These are phyloP conservation scores for Castanospermum australe DNA, from an alignment of 306 rosid species.

Conservation along the genomic window DNA sequence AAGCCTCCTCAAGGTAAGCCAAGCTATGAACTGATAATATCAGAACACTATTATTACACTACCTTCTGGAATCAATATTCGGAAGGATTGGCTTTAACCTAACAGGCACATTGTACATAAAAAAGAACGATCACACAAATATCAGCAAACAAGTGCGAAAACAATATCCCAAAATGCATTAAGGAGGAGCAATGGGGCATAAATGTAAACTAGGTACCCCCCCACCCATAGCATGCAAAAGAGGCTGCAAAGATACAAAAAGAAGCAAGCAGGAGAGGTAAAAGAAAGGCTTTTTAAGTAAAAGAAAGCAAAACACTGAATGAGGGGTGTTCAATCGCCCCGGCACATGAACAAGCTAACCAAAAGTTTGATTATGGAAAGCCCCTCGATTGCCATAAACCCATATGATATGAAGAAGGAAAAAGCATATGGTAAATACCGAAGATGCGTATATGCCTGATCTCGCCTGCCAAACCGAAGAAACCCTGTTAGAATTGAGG, in stretches of 20 bases:
- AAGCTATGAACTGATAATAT: no score
- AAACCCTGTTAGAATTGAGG: no score
- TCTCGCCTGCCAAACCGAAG: no score
- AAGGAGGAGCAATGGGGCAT: not conserved
- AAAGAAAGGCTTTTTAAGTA: not conserved
- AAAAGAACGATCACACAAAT: not conserved
- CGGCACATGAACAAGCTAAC: not conserved
- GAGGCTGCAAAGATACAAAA: not conserved
- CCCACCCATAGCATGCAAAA: not conserved
- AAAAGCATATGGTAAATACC: not conserved
- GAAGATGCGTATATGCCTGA: not conserved
- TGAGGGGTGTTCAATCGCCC: not conserved
- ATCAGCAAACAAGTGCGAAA: not conserved
- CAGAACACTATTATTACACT: no score
- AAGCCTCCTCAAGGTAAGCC: not conserved
- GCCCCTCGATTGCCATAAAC: not conserved
- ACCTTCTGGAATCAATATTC: not conserved
- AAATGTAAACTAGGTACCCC: not conserved
- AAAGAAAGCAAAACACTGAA: not conserved
- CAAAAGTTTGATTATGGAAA: not conserved
- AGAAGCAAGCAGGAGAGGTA: not conserved
- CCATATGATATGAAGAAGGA: not conserved
- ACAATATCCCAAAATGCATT: not conserved
- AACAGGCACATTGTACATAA: not conserved
- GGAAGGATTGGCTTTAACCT: not conserved